A percentile compares a stretch with the other conserved stretches of the same genome.
Evolutionary conservation across 768 basidiomycete genomes (phyloP).

Genomic region (Tricholoma terreum): DNA sequence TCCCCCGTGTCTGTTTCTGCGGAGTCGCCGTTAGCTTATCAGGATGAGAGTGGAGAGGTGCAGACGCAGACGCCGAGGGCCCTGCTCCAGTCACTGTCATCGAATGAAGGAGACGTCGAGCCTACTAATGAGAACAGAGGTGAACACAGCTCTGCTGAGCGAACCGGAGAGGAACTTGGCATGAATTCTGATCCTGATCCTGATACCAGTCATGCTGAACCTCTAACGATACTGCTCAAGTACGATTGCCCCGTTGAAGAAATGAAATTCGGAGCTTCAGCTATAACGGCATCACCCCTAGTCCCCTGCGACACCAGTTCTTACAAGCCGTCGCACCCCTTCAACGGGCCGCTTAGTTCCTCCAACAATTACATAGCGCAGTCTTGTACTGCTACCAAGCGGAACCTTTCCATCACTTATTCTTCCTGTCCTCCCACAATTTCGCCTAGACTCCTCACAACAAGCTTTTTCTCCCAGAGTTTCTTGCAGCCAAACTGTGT

Average conservation of each 20-base stretch:
- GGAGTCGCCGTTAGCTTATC: background rate
- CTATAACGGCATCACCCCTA: background rate
- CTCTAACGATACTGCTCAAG: background rate
- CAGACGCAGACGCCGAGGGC: background rate
- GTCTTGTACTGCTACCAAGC: background rate
- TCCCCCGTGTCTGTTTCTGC: background rate
- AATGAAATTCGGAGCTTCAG: background rate
- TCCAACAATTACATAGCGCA: background rate
- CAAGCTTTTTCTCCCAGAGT: slow-evolving; percentile 13
- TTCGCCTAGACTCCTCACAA: slow-evolving; percentile 10
- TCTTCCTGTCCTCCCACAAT: background rate
- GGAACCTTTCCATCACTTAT: background rate
- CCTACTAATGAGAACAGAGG: background rate
- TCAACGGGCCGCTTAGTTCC: background rate
- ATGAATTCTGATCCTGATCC: background rate
- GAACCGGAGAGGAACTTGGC: background rate
- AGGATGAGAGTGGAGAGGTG: background rate
- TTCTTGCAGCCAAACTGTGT: slow-evolving; percentile 6
- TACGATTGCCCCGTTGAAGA: background rate
- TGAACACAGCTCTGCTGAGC: background rate
- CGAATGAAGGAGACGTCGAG: background rate
- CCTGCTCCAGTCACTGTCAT: background rate
- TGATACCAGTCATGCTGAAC: background rate
- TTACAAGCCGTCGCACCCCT: background rate
- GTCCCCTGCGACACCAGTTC: background rate